Evolutionary conservation across 2,329 filamentous ascomycete species (phyloP).

Genomic region (Verticillium dahliae): DNA sequence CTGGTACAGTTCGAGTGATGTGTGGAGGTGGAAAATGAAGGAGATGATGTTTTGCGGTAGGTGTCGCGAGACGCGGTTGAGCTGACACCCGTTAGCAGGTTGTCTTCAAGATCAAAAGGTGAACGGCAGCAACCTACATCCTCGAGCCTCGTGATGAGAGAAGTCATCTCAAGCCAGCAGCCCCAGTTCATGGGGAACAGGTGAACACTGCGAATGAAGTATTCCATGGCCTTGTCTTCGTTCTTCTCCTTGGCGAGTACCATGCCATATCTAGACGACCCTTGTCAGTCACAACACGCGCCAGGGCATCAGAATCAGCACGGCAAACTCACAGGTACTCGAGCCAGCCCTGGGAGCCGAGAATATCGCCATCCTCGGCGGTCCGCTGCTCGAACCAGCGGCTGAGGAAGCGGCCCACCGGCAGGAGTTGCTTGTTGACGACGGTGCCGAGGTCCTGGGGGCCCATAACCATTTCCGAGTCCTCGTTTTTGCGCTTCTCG

Average conservation of each 20-base stretch:
- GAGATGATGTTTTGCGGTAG: conserved; percentile 88
- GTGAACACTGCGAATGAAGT: conserved; percentile 82
- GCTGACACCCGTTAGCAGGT: conserved; percentile 35
- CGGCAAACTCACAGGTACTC: conserved; percentile 60
- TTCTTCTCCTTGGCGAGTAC: conserved; percentile 87
- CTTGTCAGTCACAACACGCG: neutral
- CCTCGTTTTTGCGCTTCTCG: conserved; percentile 93
- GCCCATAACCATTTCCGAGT: conserved; percentile 94
- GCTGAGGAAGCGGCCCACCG: conserved; percentile 69
- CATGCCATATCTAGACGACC: conserved; percentile 63
- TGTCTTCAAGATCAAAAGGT: too few relatives aligned
- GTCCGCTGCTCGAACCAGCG: conserved; percentile 69
- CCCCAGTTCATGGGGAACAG: conserved; percentile 95
- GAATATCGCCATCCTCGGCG: conserved; percentile 49
- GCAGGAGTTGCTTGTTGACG: conserved; percentile 75
- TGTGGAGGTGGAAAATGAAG: conserved; percentile 88
- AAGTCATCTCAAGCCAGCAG: conserved; percentile 88
- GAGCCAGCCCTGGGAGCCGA: conserved; percentile 80
- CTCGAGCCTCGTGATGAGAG: conserved; percentile 70
- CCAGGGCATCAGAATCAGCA: neutral
- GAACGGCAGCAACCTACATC: conserved; percentile 57
- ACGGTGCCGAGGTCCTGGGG: conserved; percentile 83
- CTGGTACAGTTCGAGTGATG: conserved; percentile 87
- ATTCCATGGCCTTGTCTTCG: conserved; percentile 75
- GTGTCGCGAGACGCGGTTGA: conserved; percentile 63